Evolutionary conservation across 129 eudicot genomes (phyloP), one percentile per base, ranked within the genome.

Genomic region (Lactuca sativa): DNA sequence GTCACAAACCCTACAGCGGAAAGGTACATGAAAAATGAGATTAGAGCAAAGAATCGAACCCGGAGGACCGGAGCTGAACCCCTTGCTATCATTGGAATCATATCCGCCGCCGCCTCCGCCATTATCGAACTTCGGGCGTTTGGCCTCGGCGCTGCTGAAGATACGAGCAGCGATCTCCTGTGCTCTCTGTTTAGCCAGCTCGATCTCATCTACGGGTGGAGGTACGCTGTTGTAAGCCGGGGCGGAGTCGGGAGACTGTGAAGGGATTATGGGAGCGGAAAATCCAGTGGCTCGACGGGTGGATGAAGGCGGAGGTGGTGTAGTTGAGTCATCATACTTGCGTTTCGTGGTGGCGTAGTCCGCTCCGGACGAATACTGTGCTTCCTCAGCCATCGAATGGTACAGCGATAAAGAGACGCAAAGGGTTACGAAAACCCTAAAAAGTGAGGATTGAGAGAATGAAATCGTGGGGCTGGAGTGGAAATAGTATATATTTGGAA

Each of bases 71-170:
- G 88, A 80, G 55, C 81, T 70, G 51, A 79, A 81, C 38, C 71
- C 78, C 74, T 72, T 73, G 78, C 58, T 59, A 7, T 83, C 95
- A 21, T 33, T 67, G 3, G 84, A 64, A 72, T 85, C 92, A 37
- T 41, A 86, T 3, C 90, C 96, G 43, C 83, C 84, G 9, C 84
- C 89, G 0, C 87, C 92, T 4, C 81, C 81, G 13, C 85, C 90
- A 67, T 89, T 86, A 11, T 92, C 98, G 58, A 84, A 83, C 81
- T 86, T 86, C 44, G 96, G 87, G 4, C 96, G 87, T 62, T 92
- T 92, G 1, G 96, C 87, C 15, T 88, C 98, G 8, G 88, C 86
- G 75, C 52, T 77, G 62, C 69, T 86, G 49, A 84, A 76, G 25
- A 87, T 36, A 36, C 91, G 83, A 43, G 90, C 87, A 10, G 98